Base-by-base conservation (phyloP, 352 stramenopile species). In the Phytophthora fragariae region DNA sequence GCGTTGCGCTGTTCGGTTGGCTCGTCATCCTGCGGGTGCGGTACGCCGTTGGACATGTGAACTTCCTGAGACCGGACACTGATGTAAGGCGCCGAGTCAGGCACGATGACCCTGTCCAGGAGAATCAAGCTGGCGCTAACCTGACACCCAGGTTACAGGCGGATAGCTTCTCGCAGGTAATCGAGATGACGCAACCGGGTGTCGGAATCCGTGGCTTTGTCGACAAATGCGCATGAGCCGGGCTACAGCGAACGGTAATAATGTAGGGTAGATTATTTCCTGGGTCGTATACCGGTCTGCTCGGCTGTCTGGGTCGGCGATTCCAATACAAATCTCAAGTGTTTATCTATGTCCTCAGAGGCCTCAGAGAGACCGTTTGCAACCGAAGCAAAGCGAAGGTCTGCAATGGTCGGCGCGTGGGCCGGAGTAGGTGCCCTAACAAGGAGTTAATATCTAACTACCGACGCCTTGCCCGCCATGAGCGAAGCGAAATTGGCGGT, bases 161-260 rank as follows among this genome's bases (percentile, higher is more conserved):
- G 11, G 35, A 41, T 19, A 14, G 47, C 19, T 21, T 21, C 19
- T 21, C 19, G 19, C 47, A 29, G 47, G 6, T 2, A 12, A 5
- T 15, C 0, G 17, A 2, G 52, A 19, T 57, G 52, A 4, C 52
- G 52, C 52, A 57, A 57, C 52, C 27, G 52, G 24, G 21, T 12
- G 21, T 14, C 14, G 9, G 35, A 8, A 14, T 12, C 52, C 11
- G 27, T n/a, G 52, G 10, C 21, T 57, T 39, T 39, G 27, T 57
- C 27, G 17, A 12, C 35, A 41, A 41, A 41, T 41, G 24, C 35
- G 35, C 35, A 41, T 57, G 50, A 57, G 50, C 50, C 50, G 50
- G 50, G 50, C 52, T 14, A 1, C 10, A 8, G 17, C 52, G 52
- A 57, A 57, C 52, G 27, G 52, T 57, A 58, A 44, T 58, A 58